Evolutionary conservation across 2,329 filamentous ascomycete genomes (phyloP), one percentile per base, ranked within the genome.

Genomic region (Aspergillus sergii): DNA sequence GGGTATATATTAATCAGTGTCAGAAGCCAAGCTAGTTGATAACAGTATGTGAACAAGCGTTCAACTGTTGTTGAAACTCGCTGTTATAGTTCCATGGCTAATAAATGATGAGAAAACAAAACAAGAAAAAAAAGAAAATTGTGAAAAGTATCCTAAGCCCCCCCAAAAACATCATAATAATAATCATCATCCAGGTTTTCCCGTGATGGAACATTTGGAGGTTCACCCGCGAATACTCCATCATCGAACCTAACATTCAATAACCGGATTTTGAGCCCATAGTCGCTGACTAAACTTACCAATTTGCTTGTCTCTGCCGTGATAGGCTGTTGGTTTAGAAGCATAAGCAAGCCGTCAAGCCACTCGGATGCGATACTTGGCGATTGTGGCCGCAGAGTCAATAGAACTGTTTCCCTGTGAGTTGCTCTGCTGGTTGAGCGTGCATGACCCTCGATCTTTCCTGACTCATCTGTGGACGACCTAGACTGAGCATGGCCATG

Each of bases 281-380:
- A 98, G 69, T 96, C 91, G 73, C 89, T 89, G 64, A 98, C 91
- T 71, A 97, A 82, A 60, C 89, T 88, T 59, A 97, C 90, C 65
- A 98, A 82, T 78, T 95, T 96, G 75, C 91, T 94, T 41, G 95
- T 98, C 80, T 98, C 94, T 3, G 93, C 88, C n/a, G 95, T 99
- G 75, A 99, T 97, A 23, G 95, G 95, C 63, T 94, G 88, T 78
- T 99, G 95, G 74, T 96, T 93, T 28, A 99, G 85, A 60, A 99
- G 84, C 93, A 99, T 96, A 61, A 98, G 84, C 67, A 99, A 81
- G 1, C 95, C 95, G 76, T 99, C 95, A 6, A 99, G 85, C 95
- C 95, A 99, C 79, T 99, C 95, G 0, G 93, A 96, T 11, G 95
- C 95, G 55, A 95, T 82, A 67, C 88, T 92, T 74, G 95, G 91